A percentile compares a stretch with the other conserved stretches of the same genome.
Evolutionary conservation across 495 filamentous ascomycete species (phyloP).

Genomic region (Hyphodiscus hymeniophilus): DNA sequence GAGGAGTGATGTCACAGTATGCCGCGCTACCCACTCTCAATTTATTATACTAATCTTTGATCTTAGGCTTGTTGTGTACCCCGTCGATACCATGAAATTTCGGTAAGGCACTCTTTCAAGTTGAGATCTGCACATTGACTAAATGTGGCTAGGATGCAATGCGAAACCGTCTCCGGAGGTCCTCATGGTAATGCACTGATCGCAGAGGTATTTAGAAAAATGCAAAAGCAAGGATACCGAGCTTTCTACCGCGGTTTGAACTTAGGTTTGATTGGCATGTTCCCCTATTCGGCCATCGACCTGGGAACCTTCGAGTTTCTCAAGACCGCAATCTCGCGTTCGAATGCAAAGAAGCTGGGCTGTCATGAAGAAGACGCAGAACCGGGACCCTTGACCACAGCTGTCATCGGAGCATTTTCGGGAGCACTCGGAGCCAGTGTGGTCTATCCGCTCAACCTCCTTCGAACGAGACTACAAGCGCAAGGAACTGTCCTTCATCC

Average conservation of each 20-base stretch:
- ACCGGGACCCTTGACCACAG: slow-evolving; percentile 69
- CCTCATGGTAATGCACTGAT: slow-evolving; percentile 80
- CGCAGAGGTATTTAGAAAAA: slow-evolving; percentile 68
- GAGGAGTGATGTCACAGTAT: slow-evolving; percentile 88
- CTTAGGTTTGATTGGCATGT: slow-evolving; percentile 90
- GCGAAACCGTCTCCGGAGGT: slow-evolving; percentile 81
- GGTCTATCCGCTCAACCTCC: slow-evolving; percentile 92
- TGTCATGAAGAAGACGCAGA: slow-evolving; percentile 77
- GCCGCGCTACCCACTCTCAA: slow-evolving; percentile 21
- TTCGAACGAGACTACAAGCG: slow-evolving; percentile 87
- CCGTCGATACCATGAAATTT: slow-evolving; percentile 96
- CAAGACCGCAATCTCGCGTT: slow-evolving; percentile 61
- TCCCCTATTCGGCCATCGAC: slow-evolving; percentile 96
- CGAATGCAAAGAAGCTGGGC: slow-evolving; percentile 58
- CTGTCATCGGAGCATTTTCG: slow-evolving; percentile 76
- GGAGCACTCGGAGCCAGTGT: slow-evolving; percentile 89
- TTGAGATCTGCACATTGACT: slow-evolving; percentile 33
- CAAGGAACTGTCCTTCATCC: slow-evolving; percentile 92
- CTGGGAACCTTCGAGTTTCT: slow-evolving; percentile 90
- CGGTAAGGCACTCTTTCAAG: slow-evolving; percentile 19
- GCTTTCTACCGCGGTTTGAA: slow-evolving; percentile 88
- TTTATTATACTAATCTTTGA: background rate
- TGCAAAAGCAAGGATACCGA: slow-evolving; percentile 68
- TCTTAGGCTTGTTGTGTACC: slow-evolving; percentile 79
- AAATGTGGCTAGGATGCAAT: slow-evolving; percentile 59